Conservation (phyloP, 139 green algal species). For the Chlorella sp. region DNA sequence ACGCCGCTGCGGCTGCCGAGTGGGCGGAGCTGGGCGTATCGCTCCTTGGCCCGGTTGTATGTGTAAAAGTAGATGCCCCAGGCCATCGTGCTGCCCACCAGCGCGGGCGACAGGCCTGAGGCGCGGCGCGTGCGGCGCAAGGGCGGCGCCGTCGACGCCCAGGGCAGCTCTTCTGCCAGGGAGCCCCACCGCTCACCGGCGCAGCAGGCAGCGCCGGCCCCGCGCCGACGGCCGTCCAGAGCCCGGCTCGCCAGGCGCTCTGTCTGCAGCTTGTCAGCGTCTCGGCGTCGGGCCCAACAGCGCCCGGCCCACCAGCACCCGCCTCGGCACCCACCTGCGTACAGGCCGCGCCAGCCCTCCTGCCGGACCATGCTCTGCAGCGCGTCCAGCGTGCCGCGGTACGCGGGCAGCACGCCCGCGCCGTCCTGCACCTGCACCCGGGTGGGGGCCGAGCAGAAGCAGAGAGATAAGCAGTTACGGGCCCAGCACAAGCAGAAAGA, state of each 20-base stretch:
- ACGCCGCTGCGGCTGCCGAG: not conserved
- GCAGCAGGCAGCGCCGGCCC: not conserved
- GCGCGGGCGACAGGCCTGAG: slow-evolving; percentile 71
- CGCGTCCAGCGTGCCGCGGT: slow-evolving; percentile 70
- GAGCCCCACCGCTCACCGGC: too few relatives aligned
- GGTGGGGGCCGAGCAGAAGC: too few relatives aligned
- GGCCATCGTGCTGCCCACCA: slow-evolving; percentile 75
- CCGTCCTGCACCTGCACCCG: slow-evolving; percentile 85
- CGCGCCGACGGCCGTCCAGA: too few relatives aligned
- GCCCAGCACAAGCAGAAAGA: not conserved
- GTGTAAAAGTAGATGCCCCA: slow-evolving; percentile 87
- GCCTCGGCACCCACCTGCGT: slow-evolving; percentile 32
- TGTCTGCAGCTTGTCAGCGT: too few relatives aligned
- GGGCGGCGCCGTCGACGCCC: too few relatives aligned
- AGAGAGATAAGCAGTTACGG: not conserved
- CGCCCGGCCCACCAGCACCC: not conserved
- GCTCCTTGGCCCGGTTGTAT: slow-evolving; percentile 78
- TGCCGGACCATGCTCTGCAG: slow-evolving; percentile 56
- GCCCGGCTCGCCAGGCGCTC: too few relatives aligned
- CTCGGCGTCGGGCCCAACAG: not conserved
- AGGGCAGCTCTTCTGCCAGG: too few relatives aligned
- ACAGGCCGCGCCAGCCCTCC: slow-evolving; percentile 77
- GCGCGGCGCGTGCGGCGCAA: too few relatives aligned
- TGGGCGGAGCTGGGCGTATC: slow-evolving; percentile 24
- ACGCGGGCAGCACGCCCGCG: slow-evolving; percentile 50